Conservation (phyloP, 2,329 filamentous ascomycete species). For the Colletotrichum tamarilloi region DNA sequence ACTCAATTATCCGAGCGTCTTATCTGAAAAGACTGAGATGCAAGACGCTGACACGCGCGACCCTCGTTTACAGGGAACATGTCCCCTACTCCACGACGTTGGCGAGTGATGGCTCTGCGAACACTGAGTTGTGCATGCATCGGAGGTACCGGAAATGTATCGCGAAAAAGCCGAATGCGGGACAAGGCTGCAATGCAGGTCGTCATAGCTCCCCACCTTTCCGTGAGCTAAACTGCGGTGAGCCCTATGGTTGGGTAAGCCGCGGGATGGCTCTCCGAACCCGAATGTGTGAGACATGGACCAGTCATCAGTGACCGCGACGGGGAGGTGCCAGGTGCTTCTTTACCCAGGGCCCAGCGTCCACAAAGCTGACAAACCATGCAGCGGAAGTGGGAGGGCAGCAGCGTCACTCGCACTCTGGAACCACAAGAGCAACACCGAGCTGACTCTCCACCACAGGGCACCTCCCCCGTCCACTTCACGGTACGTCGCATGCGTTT, state of each 20-base stretch:
- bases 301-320: too few species aligned
- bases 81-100: not conserved
- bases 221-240: conserved; percentile 27
- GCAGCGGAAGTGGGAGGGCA: not conserved
- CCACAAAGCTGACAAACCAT: conserved; percentile 32
- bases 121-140: conserved; percentile 8
- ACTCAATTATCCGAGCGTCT: not conserved
- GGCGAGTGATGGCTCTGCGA: not conserved
- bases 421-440: conserved; percentile 1
- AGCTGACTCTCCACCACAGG: conserved; percentile 21
- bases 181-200: conserved; percentile 33
- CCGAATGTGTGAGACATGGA: not conserved
- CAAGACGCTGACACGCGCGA: conserved; percentile 19
- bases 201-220: conserved; percentile 36
- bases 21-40: not conserved
- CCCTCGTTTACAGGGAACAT: not conserved
- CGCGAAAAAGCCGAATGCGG: conserved; percentile 30
- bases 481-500: conserved; percentile 27
- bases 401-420: conserved; percentile 26
- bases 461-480: conserved; percentile 4
- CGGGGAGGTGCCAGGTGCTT: not conserved
- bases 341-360: conserved; percentile 1
- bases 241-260: conserved; percentile 21
- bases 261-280: conserved; percentile 5
- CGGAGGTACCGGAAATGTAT: conserved; percentile 31